Percentiles rank a stretch among this genome's conserved stretches.
Evolutionary conservation across 345 rosid genomes (phyloP).

Genomic region (Brassica incana): DNA sequence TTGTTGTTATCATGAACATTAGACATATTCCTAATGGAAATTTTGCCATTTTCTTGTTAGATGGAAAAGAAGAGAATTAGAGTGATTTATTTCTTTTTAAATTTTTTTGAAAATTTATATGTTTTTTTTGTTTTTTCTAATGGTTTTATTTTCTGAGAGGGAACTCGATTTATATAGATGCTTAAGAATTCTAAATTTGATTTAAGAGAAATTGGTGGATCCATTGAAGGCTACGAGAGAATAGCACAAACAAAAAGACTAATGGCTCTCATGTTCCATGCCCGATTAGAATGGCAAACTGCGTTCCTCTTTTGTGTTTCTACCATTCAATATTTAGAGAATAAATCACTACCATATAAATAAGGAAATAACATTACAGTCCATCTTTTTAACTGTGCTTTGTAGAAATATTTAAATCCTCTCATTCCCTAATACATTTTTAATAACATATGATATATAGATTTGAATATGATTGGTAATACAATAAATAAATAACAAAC

Average conservation of each 20-base stretch:
- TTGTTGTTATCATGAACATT: constrained; percentile 13
- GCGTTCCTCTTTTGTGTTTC: not conserved
- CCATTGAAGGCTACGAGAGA: constrained; percentile 8
- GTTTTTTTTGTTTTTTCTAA: not conserved
- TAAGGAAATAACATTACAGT: not conserved
- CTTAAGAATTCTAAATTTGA: not conserved
- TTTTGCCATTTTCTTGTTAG: constrained; percentile 29
- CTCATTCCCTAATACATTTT: not conserved
- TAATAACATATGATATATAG: not conserved
- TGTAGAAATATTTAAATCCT: not conserved
- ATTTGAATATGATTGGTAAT: not conserved
- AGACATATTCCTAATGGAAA: constrained; percentile 15
- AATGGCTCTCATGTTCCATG: constrained; percentile 17
- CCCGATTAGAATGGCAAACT: constrained; percentile 9
- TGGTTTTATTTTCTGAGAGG: not conserved
- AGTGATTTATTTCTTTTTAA: not conserved
- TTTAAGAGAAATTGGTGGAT: constrained; percentile 33
- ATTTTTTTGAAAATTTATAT: not conserved
- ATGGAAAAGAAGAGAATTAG: not conserved
- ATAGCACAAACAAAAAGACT: not conserved
- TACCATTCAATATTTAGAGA: constrained; percentile 14
- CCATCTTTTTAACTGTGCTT: not conserved
- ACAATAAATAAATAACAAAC: not conserved
- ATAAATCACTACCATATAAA: not conserved
- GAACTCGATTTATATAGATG: constrained; percentile 19